phyloP scores from a whole-genome alignment of 495 filamentous ascomycete species.

The Penicillium canariense region DNA sequence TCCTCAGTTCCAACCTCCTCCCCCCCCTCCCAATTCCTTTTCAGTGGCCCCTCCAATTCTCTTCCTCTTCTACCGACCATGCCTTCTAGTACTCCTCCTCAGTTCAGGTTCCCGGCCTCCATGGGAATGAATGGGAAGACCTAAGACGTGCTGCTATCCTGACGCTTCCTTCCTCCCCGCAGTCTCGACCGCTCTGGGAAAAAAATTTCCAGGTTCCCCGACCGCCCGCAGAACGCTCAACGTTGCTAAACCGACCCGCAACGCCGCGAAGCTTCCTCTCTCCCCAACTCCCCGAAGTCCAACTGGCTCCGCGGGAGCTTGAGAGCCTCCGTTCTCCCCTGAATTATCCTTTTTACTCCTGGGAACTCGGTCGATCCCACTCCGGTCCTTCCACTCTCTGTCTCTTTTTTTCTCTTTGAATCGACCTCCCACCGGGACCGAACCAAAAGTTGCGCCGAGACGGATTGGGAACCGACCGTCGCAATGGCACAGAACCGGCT shows the following conservation, averaged over 20 bases:
- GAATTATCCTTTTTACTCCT: constrained; percentile 4
- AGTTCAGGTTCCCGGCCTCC: constrained; percentile 35
- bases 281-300: constrained; percentile 8
- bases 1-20: constrained; percentile 10
- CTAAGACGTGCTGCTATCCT: constrained; percentile 21
- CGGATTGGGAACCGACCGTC: constrained; percentile 17
- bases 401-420: constrained; percentile 4
- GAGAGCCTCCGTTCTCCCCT: constrained; percentile 3
- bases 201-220: constrained; percentile 36
- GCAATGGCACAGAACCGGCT: constrained; percentile 62
- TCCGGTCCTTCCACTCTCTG: constrained; percentile 8
- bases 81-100: constrained; percentile 35
- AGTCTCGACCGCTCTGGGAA: constrained; percentile 16
- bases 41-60: constrained; percentile 20
- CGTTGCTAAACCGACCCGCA: not conserved
- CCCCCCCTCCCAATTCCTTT: constrained; percentile 17
- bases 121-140: constrained; percentile 48
- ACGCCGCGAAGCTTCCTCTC: constrained; percentile 11
- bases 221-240: constrained; percentile 20
- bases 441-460: not conserved
- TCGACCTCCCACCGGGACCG: not conserved
- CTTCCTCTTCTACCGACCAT: constrained; percentile 28
- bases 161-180: constrained; percentile 11
- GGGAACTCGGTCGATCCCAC: not conserved
- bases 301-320: constrained; percentile 20